phyloP scores from a whole-genome alignment of 805 yeast species.

The Spathaspora passalidarum region DNA sequence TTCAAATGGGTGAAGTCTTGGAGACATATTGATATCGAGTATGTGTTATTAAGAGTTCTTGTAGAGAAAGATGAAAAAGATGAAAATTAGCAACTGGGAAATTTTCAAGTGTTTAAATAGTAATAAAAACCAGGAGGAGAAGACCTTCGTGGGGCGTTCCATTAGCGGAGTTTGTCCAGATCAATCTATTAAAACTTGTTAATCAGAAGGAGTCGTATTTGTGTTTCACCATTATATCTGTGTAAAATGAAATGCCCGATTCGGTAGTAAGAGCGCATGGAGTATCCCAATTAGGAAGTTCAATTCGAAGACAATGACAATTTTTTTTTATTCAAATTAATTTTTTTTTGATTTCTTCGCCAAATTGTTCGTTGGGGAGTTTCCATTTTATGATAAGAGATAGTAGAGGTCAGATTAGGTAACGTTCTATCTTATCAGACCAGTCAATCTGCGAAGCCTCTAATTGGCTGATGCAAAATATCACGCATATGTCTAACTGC shows the following conservation, averaged over 20 bases:
- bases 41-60: background rate
- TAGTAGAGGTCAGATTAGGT: background rate
- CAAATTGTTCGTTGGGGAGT: too few relatives aligned
- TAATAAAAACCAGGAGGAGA: background rate
- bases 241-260: background rate
- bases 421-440: background rate
- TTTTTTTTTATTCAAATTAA: background rate
- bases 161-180: background rate
- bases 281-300: conserved; percentile 1
- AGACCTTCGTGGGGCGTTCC: background rate
- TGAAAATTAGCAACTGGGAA: background rate
- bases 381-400: background rate
- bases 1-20: conserved; percentile 52
- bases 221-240: background rate
- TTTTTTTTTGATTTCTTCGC: background rate
- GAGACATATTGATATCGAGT: conserved; percentile 8
- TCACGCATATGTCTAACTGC: too few relatives aligned
- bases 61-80: background rate
- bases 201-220: background rate
- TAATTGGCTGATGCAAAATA: background rate
- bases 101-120: background rate
- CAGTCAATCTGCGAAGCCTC: background rate
- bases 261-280: conserved; percentile 1
- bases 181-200: too few relatives aligned
- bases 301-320: background rate